phyloP scores from a whole-genome alignment of 2,329 filamentous ascomycete genomes.

The Aspergillus ustus region DNA sequence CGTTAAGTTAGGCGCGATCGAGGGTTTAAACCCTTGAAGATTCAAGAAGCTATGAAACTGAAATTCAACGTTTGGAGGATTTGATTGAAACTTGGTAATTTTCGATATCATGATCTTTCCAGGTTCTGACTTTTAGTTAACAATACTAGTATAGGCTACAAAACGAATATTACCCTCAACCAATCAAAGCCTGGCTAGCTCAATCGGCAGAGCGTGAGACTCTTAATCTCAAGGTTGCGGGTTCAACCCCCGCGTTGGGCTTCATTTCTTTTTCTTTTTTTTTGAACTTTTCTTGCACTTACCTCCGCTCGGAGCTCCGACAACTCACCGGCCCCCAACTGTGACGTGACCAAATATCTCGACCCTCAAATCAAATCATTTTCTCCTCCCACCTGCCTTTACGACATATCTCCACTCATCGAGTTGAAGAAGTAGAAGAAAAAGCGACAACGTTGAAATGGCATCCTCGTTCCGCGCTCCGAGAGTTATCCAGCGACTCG shows the following conservation, averaged over 20 bases:
- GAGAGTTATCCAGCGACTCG: slow-evolving; percentile 18
- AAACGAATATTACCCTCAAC: not conserved
- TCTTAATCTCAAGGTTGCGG: slow-evolving; percentile 53
- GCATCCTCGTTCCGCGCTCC: slow-evolving; percentile 18
- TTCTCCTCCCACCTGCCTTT: not conserved
- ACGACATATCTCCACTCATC: not conserved
- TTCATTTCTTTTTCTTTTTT: slow-evolving; percentile 24
- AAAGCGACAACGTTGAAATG: slow-evolving; percentile 6
- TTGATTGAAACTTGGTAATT: no score
- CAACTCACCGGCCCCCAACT: not conserved
- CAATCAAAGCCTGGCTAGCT: slow-evolving; percentile 50
- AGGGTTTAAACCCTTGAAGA: no score
- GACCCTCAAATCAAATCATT: not conserved
- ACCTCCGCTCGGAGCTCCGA: not conserved
- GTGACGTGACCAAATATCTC: not conserved
- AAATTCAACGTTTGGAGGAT: no score
- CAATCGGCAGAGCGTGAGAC: slow-evolving; percentile 58
- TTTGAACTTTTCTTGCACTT: slow-evolving; percentile 11
- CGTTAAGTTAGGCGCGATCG: no score
- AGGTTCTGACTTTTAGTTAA: not conserved
- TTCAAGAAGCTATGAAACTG: no score
- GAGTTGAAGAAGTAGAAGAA: not conserved
- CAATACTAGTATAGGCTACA: not conserved
- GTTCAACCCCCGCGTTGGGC: slow-evolving; percentile 51
- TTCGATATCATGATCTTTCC: no score